Evolutionary conservation across 129 eudicot genomes (phyloP), one percentile per base, ranked within the genome.

Genomic region (Flaveria brownii): DNA sequence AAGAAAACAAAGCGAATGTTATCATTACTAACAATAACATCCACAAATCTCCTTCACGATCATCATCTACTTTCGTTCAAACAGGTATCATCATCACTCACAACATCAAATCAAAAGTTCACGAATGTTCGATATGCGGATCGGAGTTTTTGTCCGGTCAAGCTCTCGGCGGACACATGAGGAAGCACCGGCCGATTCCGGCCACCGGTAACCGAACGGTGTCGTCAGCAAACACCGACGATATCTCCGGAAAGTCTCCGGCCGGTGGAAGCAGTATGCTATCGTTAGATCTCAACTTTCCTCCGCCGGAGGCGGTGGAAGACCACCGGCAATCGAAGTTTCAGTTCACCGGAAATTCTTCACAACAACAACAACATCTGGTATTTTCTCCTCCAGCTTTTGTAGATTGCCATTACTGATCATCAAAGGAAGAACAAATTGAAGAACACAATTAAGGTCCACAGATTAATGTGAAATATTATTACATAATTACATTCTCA

Each of bases 101-200:
- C 73, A 47, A 45, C 30, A 54, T 17, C 5, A 79, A 49, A 25
- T 50, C 59, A 14, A 85, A 82, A 59, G 52, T 91, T n/a, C 98
- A 93, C 23, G 92, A 86, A 81, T 93, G 98, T 73, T 90, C 96
- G 3, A 85, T 90, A 10, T 93, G 98, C 62, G 96, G 96, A 14
- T 78, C 92, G 50, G 92, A 93, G 78, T 93, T 93, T 51, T 68
- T 83, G 45, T 93, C 98, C 36, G 98, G 96, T 5, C 98, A 93
- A 74, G 98, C 98, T 3, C 83, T 93, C 25, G 98, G 98, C 6
- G 98, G 98, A 2, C 98, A 93, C 76, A 93, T 93, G 98, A 82
- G 98, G 62, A 73, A 96, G 63, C 98, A 93, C 30, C 82, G 98
- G 51, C 71, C 82, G 17, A 61, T 77, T 39, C 64, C 83, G 26